Conservation (phyloP, 2,329 filamentous ascomycete species). For the Diaporthe humulicola region DNA sequence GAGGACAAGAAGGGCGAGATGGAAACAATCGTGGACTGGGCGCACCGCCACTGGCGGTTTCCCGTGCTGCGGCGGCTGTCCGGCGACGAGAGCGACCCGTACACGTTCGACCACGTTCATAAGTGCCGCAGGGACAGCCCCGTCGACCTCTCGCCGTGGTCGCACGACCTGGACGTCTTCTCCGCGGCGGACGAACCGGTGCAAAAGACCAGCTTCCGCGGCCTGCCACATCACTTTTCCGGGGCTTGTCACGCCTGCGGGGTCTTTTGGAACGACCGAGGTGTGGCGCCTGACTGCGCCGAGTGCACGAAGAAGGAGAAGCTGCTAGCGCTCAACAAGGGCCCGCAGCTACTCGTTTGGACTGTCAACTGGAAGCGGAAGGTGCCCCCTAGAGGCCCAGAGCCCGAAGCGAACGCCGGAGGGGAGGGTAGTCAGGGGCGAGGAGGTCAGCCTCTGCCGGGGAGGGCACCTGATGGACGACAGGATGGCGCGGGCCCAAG, state of each 20-base stretch:
- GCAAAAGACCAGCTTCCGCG: constrained; percentile 15
- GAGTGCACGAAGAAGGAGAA: background rate
- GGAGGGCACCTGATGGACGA: background rate
- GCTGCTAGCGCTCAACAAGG: background rate
- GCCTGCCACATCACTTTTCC: constrained; percentile 14
- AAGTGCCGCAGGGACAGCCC: background rate
- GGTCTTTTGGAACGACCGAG: background rate
- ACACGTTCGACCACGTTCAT: background rate
- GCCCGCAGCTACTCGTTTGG: constrained; percentile 28
- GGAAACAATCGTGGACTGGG: constrained; percentile 32
- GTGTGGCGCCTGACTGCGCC: background rate
- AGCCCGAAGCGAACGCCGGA: too few species aligned
- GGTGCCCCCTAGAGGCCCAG: background rate
- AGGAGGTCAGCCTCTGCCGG: background rate
- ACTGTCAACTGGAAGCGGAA: constrained; percentile 21
- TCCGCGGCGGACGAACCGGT: constrained; percentile 9
- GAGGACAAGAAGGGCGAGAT: constrained; percentile 33
- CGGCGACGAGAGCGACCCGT: constrained; percentile 4
- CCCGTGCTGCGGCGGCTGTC: constrained; percentile 7
- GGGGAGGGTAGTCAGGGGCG: background rate
- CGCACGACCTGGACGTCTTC: background rate
- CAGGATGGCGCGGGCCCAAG: background rate
- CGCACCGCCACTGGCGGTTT: constrained; percentile 17
- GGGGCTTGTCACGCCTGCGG: background rate
- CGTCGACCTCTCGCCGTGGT: constrained; percentile 1